A percentile compares a stretch with the other conserved stretches of the same genome.
phyloP scores from a whole-genome alignment of 805 yeast genomes.

The Scheffersomyces amazonensis region DNA sequence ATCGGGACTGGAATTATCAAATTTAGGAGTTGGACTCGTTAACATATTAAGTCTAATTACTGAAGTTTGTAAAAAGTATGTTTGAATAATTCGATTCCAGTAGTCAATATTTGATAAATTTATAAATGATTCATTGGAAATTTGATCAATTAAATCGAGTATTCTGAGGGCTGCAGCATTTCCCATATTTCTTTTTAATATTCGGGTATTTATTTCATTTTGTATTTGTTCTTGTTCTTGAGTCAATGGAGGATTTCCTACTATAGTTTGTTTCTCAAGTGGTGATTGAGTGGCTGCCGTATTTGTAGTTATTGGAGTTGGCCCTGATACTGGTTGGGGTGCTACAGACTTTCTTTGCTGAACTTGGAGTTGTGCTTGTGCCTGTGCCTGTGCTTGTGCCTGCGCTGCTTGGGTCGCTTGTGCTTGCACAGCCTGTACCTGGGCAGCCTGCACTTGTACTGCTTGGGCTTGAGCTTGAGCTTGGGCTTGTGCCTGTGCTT shows the following conservation, averaged over 20 bases:
- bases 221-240: constrained; percentile 16
- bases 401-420: constrained; percentile 11
- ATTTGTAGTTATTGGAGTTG: constrained; percentile 1
- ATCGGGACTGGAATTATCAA: neutral
- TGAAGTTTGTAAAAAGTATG: constrained; percentile 30
- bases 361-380: neutral
- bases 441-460: constrained; percentile 1
- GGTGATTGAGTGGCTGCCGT: neutral
- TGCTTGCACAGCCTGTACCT: neutral
- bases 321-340: neutral
- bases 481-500: constrained; percentile 5
- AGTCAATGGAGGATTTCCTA: constrained; percentile 1
- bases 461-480: constrained; percentile 8
- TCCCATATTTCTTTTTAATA: constrained; percentile 38
- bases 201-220: constrained; percentile 29
- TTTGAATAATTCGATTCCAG: constrained; percentile 34
- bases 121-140: constrained; percentile 30
- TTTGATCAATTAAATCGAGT: constrained; percentile 37
- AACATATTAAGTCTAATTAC: constrained; percentile 26
- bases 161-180: constrained; percentile 41
- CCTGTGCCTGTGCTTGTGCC: neutral
- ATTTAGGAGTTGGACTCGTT: constrained; percentile 6
- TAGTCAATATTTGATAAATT: constrained; percentile 27
- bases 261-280: neutral
- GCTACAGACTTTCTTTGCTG: constrained; percentile 3